Conservation (phyloP, 179 eudicot genomes). For the Beta corolliflora region DNA sequence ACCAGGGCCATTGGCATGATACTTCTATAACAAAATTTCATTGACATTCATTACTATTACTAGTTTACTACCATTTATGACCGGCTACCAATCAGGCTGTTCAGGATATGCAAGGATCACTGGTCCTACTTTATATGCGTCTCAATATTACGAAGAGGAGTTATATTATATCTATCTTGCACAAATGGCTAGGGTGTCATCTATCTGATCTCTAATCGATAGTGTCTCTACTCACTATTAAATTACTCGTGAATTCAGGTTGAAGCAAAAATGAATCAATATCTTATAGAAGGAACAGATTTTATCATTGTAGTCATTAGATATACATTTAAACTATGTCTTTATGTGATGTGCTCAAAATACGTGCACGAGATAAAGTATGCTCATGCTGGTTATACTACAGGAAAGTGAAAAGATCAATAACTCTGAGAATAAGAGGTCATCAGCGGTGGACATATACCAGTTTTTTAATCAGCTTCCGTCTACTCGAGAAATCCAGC, state of each 20-base stretch:
- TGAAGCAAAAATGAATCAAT: neutral
- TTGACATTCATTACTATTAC: too few species aligned
- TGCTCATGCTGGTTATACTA: slow-evolving; percentile 18
- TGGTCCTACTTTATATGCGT: neutral
- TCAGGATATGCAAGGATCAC: neutral
- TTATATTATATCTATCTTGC: neutral
- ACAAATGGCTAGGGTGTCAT: neutral
- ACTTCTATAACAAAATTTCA: too few species aligned
- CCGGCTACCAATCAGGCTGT: too few species aligned
- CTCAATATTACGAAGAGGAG: too few species aligned
- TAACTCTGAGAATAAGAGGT: slow-evolving; percentile 26
- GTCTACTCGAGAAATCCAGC: slow-evolving; percentile 57
- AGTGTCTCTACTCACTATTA: neutral
- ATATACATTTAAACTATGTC: neutral
- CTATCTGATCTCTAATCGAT: neutral
- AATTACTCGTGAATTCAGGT: neutral
- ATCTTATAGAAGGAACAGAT: neutral
- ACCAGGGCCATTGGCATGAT: too few species aligned
- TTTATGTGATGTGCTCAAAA: neutral
- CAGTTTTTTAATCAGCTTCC: slow-evolving; percentile 44
- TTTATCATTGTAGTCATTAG: neutral
- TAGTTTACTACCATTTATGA: too few species aligned
- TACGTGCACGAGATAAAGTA: neutral
- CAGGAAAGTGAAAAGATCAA: slow-evolving; percentile 38
- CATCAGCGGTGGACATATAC: slow-evolving; percentile 39